These are phyloP conservation scores for Mycena vulgaris DNA, from an alignment of 768 basidiomycete genomes.

Conservation along the genomic window DNA sequence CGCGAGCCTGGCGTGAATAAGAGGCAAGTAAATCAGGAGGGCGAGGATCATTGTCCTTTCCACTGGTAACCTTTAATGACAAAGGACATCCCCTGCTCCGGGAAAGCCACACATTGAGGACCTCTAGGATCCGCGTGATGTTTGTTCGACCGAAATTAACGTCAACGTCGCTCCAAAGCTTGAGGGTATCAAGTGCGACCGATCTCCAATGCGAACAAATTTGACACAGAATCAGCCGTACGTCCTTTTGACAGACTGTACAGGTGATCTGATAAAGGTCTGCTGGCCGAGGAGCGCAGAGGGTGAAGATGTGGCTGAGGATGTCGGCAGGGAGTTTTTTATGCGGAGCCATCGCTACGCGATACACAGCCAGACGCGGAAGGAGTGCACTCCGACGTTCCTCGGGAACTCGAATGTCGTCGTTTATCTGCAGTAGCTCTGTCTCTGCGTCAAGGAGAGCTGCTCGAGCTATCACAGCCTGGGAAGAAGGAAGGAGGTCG, in stretches of 20 bases:
- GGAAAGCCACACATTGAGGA: neutral
- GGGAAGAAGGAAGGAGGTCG: neutral
- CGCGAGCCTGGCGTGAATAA: neutral
- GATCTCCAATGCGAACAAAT: neutral
- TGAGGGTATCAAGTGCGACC: neutral
- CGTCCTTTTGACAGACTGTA: no score
- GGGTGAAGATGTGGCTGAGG: neutral
- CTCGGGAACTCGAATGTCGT: neutral
- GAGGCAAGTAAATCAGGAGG: neutral
- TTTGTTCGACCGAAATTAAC: neutral
- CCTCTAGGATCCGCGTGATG: neutral
- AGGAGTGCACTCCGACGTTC: neutral
- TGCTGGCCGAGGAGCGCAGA: no score
- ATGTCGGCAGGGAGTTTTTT: neutral
- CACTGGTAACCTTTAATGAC: neutral
- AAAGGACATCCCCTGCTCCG: neutral
- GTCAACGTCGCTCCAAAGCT: slow-evolving; percentile 14
- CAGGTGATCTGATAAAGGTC: no score
- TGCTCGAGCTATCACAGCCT: neutral
- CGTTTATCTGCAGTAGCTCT: neutral
- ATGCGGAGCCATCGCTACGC: neutral
- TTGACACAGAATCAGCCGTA: neutral
- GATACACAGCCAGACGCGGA: neutral
- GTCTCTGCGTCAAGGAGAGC: neutral
- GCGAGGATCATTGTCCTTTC: neutral